Evolutionary conservation across 805 yeast species (phyloP), one percentile per base, ranked within the genome.

Genomic region (Komagataella kurtzmanii): DNA sequence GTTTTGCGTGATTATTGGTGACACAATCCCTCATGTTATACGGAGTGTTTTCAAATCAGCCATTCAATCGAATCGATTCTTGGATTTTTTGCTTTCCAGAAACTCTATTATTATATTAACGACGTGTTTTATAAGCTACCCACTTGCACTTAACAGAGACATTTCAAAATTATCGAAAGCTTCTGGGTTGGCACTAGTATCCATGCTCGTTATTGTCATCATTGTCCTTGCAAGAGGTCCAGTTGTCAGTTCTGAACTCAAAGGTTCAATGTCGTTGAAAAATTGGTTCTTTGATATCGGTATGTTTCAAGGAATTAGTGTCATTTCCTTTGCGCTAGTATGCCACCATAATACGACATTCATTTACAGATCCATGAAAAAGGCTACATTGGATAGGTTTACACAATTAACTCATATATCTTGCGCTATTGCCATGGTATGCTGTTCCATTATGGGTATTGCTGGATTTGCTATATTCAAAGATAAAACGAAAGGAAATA

Each of bases 341-440:
- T 90, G 98, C 62, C 98, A 90, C 62, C 98, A 90, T 65, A 90
- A 90, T 63, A 88, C 97, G 0, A 79, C 91, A 24, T 85, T 90
- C 60, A 91, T 90, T 47, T 90, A 83, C 69, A 88, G 87, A 61
- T 88, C 97, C 0, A 74, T 91, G 61, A 77, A 76, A 56, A 77
- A 77, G 18, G 91, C 96, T 5, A 81, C 95, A 3, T 62, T 88
- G 57, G 82, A 80, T 55, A 73, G 90, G 55, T 90, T 90, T 62
- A 75, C 86, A 46, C 72, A 68, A 45, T 76, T 90, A 23, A 89
- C 96, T 1, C 98, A 91, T 63, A 76, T 85, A 56, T 85, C 95
- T 8, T 88, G 96, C 51, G 73, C 79, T 6, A 79, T 90, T 0
- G 86, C 96, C 0, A 84, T 88, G 80, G 63, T 83, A 7, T 87